These are phyloP conservation scores for Penicillium sp. DNA, from an alignment of 2,329 filamentous ascomycete species.

Conservation along the genomic window DNA sequence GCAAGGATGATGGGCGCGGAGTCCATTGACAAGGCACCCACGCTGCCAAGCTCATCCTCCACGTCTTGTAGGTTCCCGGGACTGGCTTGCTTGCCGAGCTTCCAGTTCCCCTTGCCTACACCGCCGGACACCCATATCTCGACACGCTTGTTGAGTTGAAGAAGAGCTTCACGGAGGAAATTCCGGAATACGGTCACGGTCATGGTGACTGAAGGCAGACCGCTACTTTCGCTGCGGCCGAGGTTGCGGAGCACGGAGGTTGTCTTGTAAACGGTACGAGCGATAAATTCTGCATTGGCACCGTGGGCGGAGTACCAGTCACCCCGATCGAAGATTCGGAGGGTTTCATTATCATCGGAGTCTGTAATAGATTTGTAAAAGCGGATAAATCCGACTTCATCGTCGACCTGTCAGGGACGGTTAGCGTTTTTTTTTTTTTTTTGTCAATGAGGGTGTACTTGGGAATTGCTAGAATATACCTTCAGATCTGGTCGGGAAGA, in stretches of 20 bases:
- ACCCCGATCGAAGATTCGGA: constrained; percentile 89
- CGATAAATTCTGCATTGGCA: constrained; percentile 49
- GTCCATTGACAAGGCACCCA: constrained; percentile 64
- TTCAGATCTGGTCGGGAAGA: constrained; percentile 71
- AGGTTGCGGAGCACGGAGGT: constrained; percentile 92
- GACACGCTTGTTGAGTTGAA: constrained; percentile 83
- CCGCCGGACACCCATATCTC: constrained; percentile 81
- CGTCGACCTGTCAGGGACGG: constrained; percentile 68
- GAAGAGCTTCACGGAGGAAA: constrained; percentile 90
- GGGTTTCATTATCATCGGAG: constrained; percentile 62
- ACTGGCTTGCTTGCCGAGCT: constrained; percentile 84
- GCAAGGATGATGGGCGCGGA: constrained; percentile 91
- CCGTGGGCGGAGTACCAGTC: constrained; percentile 81
- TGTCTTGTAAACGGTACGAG: constrained; percentile 85
- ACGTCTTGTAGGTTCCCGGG: constrained; percentile 96
- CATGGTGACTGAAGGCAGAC: constrained; percentile 90
- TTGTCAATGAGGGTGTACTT: not conserved
- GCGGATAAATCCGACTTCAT: constrained; percentile 94
- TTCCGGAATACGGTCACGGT: constrained; percentile 92
- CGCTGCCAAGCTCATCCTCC: constrained; percentile 82
- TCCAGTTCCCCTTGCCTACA: constrained; percentile 81
- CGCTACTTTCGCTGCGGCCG: constrained; percentile 78
- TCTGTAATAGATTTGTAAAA: constrained; percentile 85
- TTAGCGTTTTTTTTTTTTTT: not conserved
- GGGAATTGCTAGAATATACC: constrained; percentile 44